phyloP scores from a whole-genome alignment of 177 flowering plant species.

The Vitis hybrid region DNA sequence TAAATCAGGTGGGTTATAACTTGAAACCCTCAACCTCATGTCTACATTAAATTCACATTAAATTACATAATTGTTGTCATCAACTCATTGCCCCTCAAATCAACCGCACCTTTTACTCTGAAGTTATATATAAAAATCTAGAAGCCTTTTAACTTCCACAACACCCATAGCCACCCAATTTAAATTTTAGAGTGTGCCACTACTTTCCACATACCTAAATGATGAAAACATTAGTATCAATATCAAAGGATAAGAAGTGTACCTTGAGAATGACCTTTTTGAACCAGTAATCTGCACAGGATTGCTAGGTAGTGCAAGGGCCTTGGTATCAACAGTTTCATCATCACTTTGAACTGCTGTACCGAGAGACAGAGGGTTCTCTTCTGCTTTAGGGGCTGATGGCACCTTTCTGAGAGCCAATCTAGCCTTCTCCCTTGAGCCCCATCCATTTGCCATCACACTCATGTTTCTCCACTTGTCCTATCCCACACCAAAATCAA shows the following conservation, averaged over 20 bases:
- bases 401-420: slow-evolving; percentile 62
- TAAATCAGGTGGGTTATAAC: too few relatives aligned
- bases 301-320: slow-evolving; percentile 39
- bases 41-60: background rate
- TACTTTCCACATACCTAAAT: background rate
- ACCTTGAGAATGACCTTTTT: slow-evolving; percentile 18
- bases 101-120: too few relatives aligned
- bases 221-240: background rate
- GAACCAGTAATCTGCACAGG: slow-evolving; percentile 49
- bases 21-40: too few relatives aligned
- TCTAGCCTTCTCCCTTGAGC: slow-evolving; percentile 78
- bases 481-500: slow-evolving; percentile 33
- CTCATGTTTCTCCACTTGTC: slow-evolving; percentile 99
- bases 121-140: too few relatives aligned
- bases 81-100: background rate
- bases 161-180: too few relatives aligned
- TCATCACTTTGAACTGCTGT: slow-evolving; percentile 53
- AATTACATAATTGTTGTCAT: background rate
- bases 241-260: background rate
- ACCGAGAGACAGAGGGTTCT: slow-evolving; percentile 37
- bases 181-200: background rate
- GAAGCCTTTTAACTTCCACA: too few relatives aligned
- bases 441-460: slow-evolving; percentile 91
- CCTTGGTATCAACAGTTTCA: slow-evolving; percentile 61
- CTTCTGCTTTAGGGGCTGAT: slow-evolving; percentile 46